phyloP scores from a whole-genome alignment of 2,329 filamentous ascomycete species.

The Sporothrix dimorphospora region DNA sequence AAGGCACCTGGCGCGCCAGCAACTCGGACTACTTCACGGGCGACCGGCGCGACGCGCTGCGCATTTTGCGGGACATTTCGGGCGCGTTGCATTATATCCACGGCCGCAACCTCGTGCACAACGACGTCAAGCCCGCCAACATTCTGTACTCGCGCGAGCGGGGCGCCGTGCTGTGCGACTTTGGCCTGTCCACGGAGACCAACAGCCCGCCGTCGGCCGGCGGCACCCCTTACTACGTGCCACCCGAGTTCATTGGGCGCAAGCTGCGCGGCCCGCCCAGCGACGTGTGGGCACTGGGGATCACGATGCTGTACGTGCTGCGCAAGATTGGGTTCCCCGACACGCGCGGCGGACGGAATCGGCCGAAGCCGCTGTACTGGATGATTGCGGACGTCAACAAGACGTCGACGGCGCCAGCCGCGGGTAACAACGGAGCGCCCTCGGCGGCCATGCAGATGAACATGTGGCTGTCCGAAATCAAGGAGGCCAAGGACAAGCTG shows the following conservation, averaged over 20 bases:
- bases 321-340: slow-evolving; percentile 60
- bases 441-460: slow-evolving; percentile 58
- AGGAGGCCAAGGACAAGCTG: slow-evolving; percentile 51
- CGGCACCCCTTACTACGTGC: slow-evolving; percentile 65
- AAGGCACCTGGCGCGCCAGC: slow-evolving; percentile 53
- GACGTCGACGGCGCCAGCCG: slow-evolving; percentile 23
- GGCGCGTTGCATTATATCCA: slow-evolving; percentile 61
- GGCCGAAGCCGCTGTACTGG: slow-evolving; percentile 59
- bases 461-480: slow-evolving; percentile 59
- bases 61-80: slow-evolving; percentile 58
- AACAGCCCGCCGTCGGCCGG: slow-evolving; percentile 53
- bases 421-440: background rate
- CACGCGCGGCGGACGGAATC: slow-evolving; percentile 52
- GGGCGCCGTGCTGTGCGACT: slow-evolving; percentile 63
- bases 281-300: slow-evolving; percentile 63
- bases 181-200: slow-evolving; percentile 57
- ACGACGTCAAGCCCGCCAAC: slow-evolving; percentile 66
- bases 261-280: slow-evolving; percentile 58
- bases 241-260: slow-evolving; percentile 62
- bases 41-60: slow-evolving; percentile 51
- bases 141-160: slow-evolving; percentile 62
- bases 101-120: slow-evolving; percentile 57
- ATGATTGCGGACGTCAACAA: slow-evolving; percentile 59
- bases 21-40: slow-evolving; percentile 56
- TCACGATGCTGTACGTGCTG: slow-evolving; percentile 64